Evolutionary conservation across 2,329 filamentous ascomycete genomes (phyloP).

Genomic region (Corniculantispora saksenae): DNA sequence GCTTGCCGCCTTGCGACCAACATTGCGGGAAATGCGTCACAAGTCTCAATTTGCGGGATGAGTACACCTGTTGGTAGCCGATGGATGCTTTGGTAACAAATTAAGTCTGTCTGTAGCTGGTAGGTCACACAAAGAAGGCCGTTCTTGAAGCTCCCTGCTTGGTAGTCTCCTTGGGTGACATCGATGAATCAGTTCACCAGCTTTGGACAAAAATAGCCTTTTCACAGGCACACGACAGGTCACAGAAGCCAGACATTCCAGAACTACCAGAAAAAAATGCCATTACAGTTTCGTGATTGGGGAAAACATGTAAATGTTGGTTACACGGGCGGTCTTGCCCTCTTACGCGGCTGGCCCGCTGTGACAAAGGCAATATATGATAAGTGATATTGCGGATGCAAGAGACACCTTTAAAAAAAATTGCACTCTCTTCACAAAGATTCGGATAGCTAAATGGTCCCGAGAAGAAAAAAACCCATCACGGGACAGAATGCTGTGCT

Average conservation of each 20-base stretch:
- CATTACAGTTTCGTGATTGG: background rate
- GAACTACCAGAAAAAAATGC: background rate
- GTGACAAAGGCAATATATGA: background rate
- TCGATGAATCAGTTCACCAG: background rate
- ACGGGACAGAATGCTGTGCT: background rate
- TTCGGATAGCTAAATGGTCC: background rate
- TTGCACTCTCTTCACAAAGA: background rate
- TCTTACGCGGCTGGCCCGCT: conserved; percentile 1
- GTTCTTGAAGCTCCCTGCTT: background rate
- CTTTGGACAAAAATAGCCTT: background rate
- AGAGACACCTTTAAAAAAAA: background rate
- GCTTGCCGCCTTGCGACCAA: background rate
- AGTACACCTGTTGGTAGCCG: no score
- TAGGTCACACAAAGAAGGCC: background rate
- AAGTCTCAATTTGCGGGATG: no score
- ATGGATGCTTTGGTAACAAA: background rate
- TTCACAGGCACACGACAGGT: background rate
- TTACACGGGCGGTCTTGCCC: conserved; percentile 7
- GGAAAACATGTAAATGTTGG: conserved; percentile 2
- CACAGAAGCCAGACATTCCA: background rate
- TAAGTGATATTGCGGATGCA: conserved; percentile 5
- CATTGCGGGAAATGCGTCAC: background rate
- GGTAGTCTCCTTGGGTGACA: background rate
- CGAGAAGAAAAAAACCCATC: background rate
- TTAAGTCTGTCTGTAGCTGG: background rate